Percentiles rank a stretch among this genome's conserved stretches.
Evolutionary conservation across 2,329 filamentous ascomycete species (phyloP).

Genomic region (Colletotrichum tamarilloi): DNA sequence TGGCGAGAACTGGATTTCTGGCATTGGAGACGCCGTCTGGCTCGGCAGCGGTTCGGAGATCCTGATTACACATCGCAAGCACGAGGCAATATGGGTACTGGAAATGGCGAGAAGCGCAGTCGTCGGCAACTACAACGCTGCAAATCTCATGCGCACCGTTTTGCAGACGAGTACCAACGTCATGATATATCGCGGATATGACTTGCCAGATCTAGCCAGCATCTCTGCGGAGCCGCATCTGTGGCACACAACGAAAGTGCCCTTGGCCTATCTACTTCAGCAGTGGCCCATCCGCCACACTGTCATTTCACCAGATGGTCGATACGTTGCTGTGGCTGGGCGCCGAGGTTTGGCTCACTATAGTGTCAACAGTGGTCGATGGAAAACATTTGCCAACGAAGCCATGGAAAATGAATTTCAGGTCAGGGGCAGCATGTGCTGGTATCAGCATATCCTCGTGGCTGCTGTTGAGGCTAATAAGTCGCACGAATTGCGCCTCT

Average conservation of each 20-base stretch:
- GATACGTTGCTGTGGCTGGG: constrained; percentile 97
- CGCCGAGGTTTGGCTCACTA: constrained; percentile 93
- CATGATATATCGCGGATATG: constrained; percentile 94
- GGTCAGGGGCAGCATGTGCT: constrained; percentile 96
- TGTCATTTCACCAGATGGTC: constrained; percentile 89
- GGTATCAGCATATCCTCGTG: constrained; percentile 95
- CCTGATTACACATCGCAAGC: constrained; percentile 75
- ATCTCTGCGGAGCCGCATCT: constrained; percentile 92
- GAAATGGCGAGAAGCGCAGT: constrained; percentile 97
- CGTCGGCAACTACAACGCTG: constrained; percentile 88
- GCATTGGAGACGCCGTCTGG: constrained; percentile 84
- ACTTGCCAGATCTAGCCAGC: constrained; percentile 88
- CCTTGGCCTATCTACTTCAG: constrained; percentile 83
- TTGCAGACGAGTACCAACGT: constrained; percentile 89
- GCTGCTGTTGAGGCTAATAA: constrained; percentile 90
- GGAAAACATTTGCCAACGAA: constrained; percentile 91
- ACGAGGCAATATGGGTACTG: constrained; percentile 85
- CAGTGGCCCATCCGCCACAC: constrained; percentile 94
- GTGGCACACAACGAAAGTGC: constrained; percentile 95
- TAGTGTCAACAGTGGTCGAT: constrained; percentile 91
- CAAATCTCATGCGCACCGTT: constrained; percentile 89
- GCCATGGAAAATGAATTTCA: constrained; percentile 89
- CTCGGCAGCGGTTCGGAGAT: constrained; percentile 89
- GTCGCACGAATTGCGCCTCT: constrained; percentile 88
- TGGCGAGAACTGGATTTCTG: constrained; percentile 85